Base-by-base conservation (phyloP, 2,329 filamentous ascomycete genomes). In the Byssothecium circinans region DNA sequence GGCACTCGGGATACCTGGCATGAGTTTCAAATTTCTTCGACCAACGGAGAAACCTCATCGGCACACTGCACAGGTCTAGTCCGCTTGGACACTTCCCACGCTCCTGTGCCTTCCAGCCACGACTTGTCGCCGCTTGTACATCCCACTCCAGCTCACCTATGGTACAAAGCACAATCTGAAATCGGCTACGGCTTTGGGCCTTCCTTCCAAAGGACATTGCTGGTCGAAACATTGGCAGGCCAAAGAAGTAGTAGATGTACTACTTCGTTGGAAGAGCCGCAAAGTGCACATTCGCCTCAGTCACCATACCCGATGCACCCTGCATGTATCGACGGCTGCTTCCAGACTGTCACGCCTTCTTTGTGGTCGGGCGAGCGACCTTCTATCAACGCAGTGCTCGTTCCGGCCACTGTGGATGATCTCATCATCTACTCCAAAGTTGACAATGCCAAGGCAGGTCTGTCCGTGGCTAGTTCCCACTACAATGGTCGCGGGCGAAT, bases 261-360 rank as follows among this genome's bases (percentile, higher is more conserved):
- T n/a, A 38, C 20, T 17, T 54, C 50, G 17, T 34, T 61, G 2
- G 19, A 36, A 20, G 43, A 49, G n/a, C 54, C 53, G 7, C n/a
- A 41, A 22, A 53, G 50, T 18, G 36, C 40, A 14, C 39, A 15
- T 18, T 48, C 46, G 15, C 29, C 33, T 1, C 37, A 53, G 41
- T 60, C 60, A n/a, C 37, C 25, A 8, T 65, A 68, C 35, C 45
- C 54, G 5, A 47, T 69, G 18, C 64, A 69, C 41, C 65, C 64
- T 4, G 52, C 55, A 5, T 44, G 32, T 8, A 50, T 69, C 12
- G 64, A 68, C 43, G 62, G 36, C 14, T 64, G 58, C 37, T 54
- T 69, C 2, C 65, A 68, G 15, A 53, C 54, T n/a, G 37, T 47
- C 12, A 48, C 39, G 7, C 52, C 57, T 12, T 40, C 56, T 3